These are phyloP conservation scores for Moricandia arvensis DNA, from an alignment of 345 rosid species.

Conservation along the genomic window DNA sequence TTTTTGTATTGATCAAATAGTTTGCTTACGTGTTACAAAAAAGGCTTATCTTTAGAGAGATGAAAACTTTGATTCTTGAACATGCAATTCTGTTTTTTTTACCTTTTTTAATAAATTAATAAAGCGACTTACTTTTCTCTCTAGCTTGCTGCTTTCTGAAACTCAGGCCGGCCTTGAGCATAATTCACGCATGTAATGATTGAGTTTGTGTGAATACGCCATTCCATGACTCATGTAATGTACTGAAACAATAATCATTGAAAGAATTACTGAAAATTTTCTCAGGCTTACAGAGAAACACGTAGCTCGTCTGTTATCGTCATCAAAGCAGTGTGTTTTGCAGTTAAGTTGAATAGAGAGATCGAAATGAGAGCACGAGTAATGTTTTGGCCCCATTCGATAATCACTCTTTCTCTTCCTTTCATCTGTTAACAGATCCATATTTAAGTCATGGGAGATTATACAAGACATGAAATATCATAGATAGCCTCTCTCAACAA, in stretches of 20 bases:
- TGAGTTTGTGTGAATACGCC: neutral
- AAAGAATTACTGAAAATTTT: neutral
- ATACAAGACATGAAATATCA: slow-evolving; percentile 26
- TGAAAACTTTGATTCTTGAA: neutral
- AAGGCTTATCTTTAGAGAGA: neutral
- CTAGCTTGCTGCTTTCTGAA: neutral
- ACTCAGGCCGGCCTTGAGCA: neutral
- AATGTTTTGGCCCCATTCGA: slow-evolving; percentile 26
- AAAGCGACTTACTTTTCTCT: neutral
- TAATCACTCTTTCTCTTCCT: slow-evolving; percentile 18
- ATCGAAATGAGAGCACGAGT: slow-evolving; percentile 35
- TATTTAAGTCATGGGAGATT: slow-evolving; percentile 26
- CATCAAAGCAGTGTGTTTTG: slow-evolving; percentile 14
- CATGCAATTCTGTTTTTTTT: too few species aligned
- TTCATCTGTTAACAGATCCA: slow-evolving; percentile 20
- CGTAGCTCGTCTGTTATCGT: slow-evolving; percentile 19
- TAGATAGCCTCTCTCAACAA: neutral
- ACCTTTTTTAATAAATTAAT: too few species aligned
- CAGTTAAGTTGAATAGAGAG: slow-evolving; percentile 21
- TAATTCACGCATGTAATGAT: neutral
- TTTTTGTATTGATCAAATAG: too few species aligned
- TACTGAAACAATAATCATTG: too few species aligned
- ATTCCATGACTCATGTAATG: too few species aligned
- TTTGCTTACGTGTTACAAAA: too few species aligned
- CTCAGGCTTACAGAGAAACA: slow-evolving; percentile 4